Conservation (phyloP, 2,329 filamentous ascomycete genomes). For the Paracamarosporium sp. region DNA sequence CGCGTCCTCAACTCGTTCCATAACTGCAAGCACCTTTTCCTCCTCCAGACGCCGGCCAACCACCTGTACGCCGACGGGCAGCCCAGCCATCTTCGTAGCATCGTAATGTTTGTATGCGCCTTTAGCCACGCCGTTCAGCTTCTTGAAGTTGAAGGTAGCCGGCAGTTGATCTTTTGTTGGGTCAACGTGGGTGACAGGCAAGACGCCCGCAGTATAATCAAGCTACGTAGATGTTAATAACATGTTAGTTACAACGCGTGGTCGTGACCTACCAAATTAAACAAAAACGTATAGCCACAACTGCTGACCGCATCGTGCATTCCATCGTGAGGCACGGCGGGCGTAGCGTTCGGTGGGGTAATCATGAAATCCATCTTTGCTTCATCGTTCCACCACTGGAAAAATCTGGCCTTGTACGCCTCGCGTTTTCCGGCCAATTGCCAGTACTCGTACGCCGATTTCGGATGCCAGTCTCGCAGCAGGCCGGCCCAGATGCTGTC, state of each 20-base stretch:
- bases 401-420: conserved; percentile 77
- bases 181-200: conserved; percentile 88
- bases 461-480: conserved; percentile 74
- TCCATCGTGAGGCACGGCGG: conserved; percentile 82
- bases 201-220: conserved; percentile 82
- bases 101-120: conserved; percentile 90
- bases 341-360: conserved; percentile 86
- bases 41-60: conserved; percentile 82
- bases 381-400: conserved; percentile 80
- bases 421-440: conserved; percentile 79
- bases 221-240: conserved; percentile 59
- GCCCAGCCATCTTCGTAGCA: conserved; percentile 79
- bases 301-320: conserved; percentile 86
- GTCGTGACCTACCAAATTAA: conserved; percentile 72
- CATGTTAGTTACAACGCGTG: conserved; percentile 8
- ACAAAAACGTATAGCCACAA: conserved; percentile 93
- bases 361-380: conserved; percentile 77
- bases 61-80: conserved; percentile 86
- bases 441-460: conserved; percentile 82
- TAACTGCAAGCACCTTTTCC: conserved; percentile 83
- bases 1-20: conserved; percentile 79
- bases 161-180: conserved; percentile 71
- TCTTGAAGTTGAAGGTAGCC: conserved; percentile 63
- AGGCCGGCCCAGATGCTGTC: conserved; percentile 82
- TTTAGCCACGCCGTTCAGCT: conserved; percentile 78